Evolutionary conservation across 2,329 filamentous ascomycete species (phyloP), one percentile per base, ranked within the genome.

Genomic region (Trichoderma sp.): DNA sequence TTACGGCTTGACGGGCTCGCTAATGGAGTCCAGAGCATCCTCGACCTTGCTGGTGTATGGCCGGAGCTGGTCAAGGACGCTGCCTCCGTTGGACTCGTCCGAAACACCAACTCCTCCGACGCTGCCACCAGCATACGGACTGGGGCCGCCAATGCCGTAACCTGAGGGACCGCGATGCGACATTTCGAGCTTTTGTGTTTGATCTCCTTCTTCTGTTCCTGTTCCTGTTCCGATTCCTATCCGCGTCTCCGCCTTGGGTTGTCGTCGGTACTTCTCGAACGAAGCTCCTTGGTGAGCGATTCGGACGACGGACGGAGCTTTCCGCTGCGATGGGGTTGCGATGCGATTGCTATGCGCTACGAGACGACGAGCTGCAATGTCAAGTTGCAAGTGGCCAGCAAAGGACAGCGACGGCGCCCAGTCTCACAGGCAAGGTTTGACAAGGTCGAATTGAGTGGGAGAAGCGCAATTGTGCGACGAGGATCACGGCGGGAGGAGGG

Each of bases 1-100:
- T 85, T 81, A 99, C 93, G 97, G 97, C 89, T 98, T 98, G 80
- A 98, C 86, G 66, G 97, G 97, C 83, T 98, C 96, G 81, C 95
- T 93, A 82, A 95, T 79, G 33, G 91, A 94, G 85, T 98, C 97
- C 83, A 99, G 86, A 83, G 94, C 87, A 84, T 99, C 97, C 87
- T 99, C 97, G 79, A 99, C 96, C 90, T 98, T 98, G 92, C 94
- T 98, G 69, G 97, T 99, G 86, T 98, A 95, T 84, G 95, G 91
- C 78, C 97, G 91, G 83, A 99, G 95, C 81, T 94, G 90, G 84
- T 98, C 97, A 80, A 99, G 91, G 75, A 84, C 76, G 79, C 80
- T 79, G 79, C 80, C 80, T 71, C 81, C 82, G 75, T 91, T 94
- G 66, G 93, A 90, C 81, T 95, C 92, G 38, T 83, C 81, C 45